Evolutionary conservation across 106 monocot genomes (phyloP), one percentile per base, ranked within the genome.

Genomic region (Triglochin maritima): DNA sequence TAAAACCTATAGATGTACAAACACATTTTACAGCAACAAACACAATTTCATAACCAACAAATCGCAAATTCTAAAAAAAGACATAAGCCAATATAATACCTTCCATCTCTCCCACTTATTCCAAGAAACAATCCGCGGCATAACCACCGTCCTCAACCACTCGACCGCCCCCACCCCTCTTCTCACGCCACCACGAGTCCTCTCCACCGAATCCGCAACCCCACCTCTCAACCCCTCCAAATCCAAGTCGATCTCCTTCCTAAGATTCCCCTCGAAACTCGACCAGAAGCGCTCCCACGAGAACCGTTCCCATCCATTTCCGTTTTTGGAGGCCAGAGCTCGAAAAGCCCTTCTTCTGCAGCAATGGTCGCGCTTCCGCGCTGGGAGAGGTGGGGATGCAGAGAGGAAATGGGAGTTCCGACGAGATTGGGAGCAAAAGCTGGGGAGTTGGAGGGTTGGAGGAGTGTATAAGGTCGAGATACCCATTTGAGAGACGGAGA

Each of bases 81-180:
- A 41, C 3, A 17, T 12, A 50, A 42, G 42, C 9, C 8, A 51
- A 50, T 62, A 44, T 42, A 9, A 7, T 52, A 86, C 90, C 91
- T 92, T 87, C 91, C 91, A 92, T 42, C 73, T 73, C 17, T 87
- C 84, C 91, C 82, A 85, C 60, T 72, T 82, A 59, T 92, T 87
- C 87, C 87, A 92, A 4, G 85, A 72, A n/a, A 81, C 52, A 56
- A 92, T 77, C 43, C 59, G 47, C 6, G 84, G 85, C 44, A 82
- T 12, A 47, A 62, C 4, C 47, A 74, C 78, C 58, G 52, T 6
- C 63, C 80, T 49, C 46, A 80, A 78, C 62, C 72, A 69, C 49
- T 73, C 82, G 7, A 76, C 63, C 8, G 69, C 65, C 14, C 65
- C 78, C 54, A 47, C 15, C 52, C 70, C 77, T 45, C 56, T 83